A percentile compares a stretch with the other conserved stretches of the same genome.
phyloP scores from a whole-genome alignment of 2,329 filamentous ascomycete genomes.

The Apiospora hydei region DNA sequence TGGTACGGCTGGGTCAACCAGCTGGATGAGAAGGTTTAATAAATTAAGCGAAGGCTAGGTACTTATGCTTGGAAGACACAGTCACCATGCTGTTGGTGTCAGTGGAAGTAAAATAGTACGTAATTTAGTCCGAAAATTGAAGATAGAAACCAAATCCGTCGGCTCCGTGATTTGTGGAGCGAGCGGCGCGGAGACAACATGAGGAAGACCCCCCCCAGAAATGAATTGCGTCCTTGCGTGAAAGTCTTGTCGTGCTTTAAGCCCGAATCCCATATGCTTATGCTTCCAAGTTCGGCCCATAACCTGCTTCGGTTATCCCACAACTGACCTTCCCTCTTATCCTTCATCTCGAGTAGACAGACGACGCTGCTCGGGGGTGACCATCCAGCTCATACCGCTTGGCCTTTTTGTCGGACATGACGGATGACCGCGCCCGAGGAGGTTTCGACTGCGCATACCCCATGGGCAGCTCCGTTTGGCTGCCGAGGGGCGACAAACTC shows the following conservation, averaged over 20 bases:
- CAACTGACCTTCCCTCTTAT: too few species aligned
- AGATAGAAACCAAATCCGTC: neutral
- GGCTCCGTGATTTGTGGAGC: conserved; percentile 10
- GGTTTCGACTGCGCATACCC: neutral
- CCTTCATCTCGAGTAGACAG: neutral
- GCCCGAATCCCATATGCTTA: too few species aligned
- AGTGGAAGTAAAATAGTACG: neutral
- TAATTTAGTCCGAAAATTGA: neutral
- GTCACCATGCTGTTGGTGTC: neutral
- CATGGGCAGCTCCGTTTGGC: neutral
- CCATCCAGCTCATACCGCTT: neutral
- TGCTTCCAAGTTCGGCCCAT: neutral
- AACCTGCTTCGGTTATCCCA: neutral
- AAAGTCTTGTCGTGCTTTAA: neutral
- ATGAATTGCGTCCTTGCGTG: neutral
- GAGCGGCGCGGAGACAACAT: neutral
- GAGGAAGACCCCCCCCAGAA: neutral
- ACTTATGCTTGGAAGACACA: neutral
- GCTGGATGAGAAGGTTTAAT: neutral
- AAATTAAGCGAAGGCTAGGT: neutral
- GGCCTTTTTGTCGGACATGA: neutral
- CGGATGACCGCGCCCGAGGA: neutral
- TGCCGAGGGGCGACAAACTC: neutral
- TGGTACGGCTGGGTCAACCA: neutral
- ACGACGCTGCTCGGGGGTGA: neutral